Percentiles rank a stretch among this genome's conserved stretches.
These are phyloP conservation scores for Calonectria henricotiae DNA, from an alignment of 2,329 filamentous ascomycete species.

Conservation along the genomic window DNA sequence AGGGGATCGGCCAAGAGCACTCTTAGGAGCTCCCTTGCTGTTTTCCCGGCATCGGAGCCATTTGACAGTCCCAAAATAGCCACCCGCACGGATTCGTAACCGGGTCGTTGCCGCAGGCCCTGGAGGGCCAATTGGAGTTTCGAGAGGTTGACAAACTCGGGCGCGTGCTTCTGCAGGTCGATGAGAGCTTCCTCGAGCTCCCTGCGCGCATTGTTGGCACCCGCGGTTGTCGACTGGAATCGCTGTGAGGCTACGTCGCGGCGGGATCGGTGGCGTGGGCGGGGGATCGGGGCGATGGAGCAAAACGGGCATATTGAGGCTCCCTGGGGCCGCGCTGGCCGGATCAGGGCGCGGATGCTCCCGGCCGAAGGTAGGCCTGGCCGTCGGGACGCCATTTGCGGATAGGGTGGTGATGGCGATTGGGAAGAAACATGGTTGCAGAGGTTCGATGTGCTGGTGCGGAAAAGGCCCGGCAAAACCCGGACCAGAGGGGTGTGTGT, in stretches of 20 bases:
- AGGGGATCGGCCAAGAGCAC: conserved; percentile 82
- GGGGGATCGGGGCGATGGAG: conserved; percentile 47
- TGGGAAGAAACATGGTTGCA: conserved; percentile 37
- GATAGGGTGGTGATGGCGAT: conserved; percentile 44
- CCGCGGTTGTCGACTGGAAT: conserved; percentile 52
- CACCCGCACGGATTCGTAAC: conserved; percentile 73
- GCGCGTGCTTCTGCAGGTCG: conserved; percentile 74
- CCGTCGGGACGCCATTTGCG: conserved; percentile 55
- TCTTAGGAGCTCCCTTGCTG: conserved; percentile 77
- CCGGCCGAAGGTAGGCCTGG: conserved; percentile 52
- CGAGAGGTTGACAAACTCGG: conserved; percentile 77
- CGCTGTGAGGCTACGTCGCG: conserved; percentile 50
- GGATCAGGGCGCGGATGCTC: conserved; percentile 51
- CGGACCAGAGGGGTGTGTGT: conserved; percentile 38
- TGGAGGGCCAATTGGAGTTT: conserved; percentile 80
- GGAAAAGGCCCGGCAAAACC: conserved; percentile 53
- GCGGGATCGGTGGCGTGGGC: conserved; percentile 46
- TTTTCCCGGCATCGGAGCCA: conserved; percentile 60
- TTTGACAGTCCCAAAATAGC: conserved; percentile 69
- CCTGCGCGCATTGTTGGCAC: conserved; percentile 59
- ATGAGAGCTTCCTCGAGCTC: conserved; percentile 75
- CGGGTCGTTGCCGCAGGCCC: conserved; percentile 72
- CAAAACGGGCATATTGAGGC: conserved; percentile 56
- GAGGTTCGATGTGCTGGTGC: conserved; percentile 44
- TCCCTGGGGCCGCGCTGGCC: conserved; percentile 35